Conservation (phyloP, 495 filamentous ascomycete species). For the Xylaria venustula region DNA sequence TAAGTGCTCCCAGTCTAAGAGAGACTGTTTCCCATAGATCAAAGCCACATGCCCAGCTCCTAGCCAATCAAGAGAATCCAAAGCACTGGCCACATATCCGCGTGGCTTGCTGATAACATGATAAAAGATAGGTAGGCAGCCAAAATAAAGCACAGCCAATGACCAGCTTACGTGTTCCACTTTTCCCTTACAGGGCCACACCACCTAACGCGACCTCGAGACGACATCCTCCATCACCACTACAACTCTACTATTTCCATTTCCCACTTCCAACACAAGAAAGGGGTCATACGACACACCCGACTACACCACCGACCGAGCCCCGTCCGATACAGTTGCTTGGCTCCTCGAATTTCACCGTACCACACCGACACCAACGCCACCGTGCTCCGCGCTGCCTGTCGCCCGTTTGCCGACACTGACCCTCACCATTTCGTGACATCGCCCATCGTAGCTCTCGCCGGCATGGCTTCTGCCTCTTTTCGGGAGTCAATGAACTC, state of each 20-base stretch:
- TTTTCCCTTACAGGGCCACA: slow-evolving; percentile 4
- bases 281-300: slow-evolving; percentile 39
- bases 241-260: slow-evolving; percentile 15
- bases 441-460: slow-evolving; percentile 5
- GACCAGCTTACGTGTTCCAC: neutral
- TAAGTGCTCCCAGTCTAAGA: neutral
- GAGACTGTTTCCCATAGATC: too few relatives aligned
- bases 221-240: slow-evolving; percentile 9
- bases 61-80: neutral
- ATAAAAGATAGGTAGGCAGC: slow-evolving; percentile 8
- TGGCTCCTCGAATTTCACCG: slow-evolving; percentile 25
- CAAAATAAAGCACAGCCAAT: slow-evolving; percentile 2
- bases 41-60: neutral
- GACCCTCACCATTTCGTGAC: neutral
- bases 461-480: slow-evolving; percentile 79
- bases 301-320: slow-evolving; percentile 27
- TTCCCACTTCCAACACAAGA: slow-evolving; percentile 18
- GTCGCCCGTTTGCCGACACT: neutral
- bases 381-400: neutral
- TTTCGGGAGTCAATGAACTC: slow-evolving; percentile 95
- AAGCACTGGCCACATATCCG: neutral
- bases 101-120: slow-evolving; percentile 11
- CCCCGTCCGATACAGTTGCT: slow-evolving; percentile 13
- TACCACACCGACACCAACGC: slow-evolving; percentile 16
- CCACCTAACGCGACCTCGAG: slow-evolving; percentile 3